These are phyloP conservation scores for Acer negundo DNA, from an alignment of 345 rosid species.

Conservation along the genomic window DNA sequence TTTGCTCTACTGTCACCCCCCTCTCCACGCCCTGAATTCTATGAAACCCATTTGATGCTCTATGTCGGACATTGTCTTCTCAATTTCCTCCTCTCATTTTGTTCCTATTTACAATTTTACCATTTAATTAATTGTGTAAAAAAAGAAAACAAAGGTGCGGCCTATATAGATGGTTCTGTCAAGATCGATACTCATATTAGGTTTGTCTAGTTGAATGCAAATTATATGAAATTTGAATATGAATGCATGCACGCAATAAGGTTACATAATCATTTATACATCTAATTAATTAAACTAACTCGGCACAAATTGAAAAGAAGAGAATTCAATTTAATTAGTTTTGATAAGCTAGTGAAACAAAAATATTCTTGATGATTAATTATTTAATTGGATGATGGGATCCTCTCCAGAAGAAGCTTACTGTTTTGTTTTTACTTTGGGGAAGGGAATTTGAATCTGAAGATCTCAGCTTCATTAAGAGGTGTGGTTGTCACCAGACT, in stretches of 20 bases:
- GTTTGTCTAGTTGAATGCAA: background rate
- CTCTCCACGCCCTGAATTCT: constrained; percentile 30
- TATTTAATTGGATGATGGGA: constrained; percentile 13
- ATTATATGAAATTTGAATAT: background rate
- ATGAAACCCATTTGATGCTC: constrained; percentile 23
- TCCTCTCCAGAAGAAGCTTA: constrained; percentile 11
- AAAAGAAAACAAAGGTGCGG: too few species aligned
- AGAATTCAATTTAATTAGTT: background rate
- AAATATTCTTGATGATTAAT: background rate
- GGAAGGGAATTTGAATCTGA: too few species aligned
- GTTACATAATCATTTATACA: too few species aligned
- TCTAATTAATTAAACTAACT: too few species aligned
- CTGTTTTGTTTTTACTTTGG: too few species aligned
- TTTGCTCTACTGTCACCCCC: background rate
- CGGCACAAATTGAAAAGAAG: too few species aligned
- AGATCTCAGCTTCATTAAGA: too few species aligned
- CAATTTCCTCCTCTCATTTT: background rate
- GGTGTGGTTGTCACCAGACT: too few species aligned
- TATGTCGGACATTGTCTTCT: constrained; percentile 9
- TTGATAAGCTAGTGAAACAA: background rate
- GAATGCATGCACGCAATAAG: too few species aligned
- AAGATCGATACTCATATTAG: background rate
- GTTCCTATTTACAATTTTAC: too few species aligned
- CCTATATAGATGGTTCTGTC: background rate
- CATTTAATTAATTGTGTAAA: too few species aligned